Evolutionary conservation across 2,329 filamentous ascomycete genomes (phyloP).

Genomic region (Capronia epimyces): DNA sequence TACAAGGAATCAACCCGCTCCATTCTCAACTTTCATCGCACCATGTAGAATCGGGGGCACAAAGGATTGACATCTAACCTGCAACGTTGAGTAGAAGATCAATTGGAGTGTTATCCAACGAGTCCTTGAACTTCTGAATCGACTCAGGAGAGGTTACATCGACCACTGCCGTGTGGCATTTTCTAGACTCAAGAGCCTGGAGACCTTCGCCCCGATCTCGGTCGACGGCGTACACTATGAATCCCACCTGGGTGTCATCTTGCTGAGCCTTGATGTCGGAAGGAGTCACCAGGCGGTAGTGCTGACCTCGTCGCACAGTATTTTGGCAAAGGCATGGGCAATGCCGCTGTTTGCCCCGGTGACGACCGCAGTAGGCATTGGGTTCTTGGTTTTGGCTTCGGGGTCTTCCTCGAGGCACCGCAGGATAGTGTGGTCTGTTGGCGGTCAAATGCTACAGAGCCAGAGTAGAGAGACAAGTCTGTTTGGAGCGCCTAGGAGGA

Average conservation of each 20-base stretch:
- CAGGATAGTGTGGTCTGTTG: too few relatives aligned
- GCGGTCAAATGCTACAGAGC: too few relatives aligned
- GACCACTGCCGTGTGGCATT: conserved; percentile 13
- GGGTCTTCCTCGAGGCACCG: too few relatives aligned
- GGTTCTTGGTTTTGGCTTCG: too few relatives aligned
- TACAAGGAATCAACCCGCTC: conserved; percentile 1
- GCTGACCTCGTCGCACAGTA: conserved; percentile 28
- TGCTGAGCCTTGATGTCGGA: not conserved
- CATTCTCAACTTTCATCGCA: not conserved
- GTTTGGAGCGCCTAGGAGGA: too few relatives aligned
- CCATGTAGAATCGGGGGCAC: not conserved
- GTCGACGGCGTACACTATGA: conserved; percentile 27
- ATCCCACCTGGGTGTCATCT: conserved; percentile 24
- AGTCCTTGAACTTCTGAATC: conserved; percentile 23
- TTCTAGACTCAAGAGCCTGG: conserved; percentile 8
- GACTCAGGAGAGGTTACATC: conserved; percentile 24
- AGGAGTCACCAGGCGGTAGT: not conserved
- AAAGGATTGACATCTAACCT: conserved; percentile 7
- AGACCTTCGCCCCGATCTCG: conserved; percentile 20
- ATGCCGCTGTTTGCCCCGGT: conserved; percentile 42
- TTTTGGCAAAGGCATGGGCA: conserved; percentile 34
- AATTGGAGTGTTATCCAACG: conserved; percentile 15
- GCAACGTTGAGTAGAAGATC: conserved; percentile 28
- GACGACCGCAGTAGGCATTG: conserved; percentile 29
- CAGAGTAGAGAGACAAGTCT: too few relatives aligned